A percentile compares a stretch with the other conserved stretches of the same genome.
These are phyloP conservation scores for Fusarium devonianum DNA, from an alignment of 2,329 filamentous ascomycete species.

Conservation along the genomic window DNA sequence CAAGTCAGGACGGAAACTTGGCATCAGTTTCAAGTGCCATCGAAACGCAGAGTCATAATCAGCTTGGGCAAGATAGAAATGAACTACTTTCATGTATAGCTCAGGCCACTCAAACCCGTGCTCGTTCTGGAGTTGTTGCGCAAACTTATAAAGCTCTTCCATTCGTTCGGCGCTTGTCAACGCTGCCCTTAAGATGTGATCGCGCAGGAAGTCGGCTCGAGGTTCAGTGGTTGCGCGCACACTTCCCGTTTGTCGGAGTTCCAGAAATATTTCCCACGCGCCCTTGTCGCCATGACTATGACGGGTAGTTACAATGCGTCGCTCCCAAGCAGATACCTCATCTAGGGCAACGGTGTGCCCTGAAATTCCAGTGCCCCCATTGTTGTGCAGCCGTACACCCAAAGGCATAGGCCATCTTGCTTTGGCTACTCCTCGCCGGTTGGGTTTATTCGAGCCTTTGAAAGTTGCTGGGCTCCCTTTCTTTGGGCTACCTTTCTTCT, in stretches of 20 bases:
- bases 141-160: constrained; percentile 38
- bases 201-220: constrained; percentile 40
- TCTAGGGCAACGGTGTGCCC: constrained; percentile 5
- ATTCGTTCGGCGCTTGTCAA: constrained; percentile 39
- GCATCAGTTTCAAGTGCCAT: constrained; percentile 58
- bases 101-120: constrained; percentile 56
- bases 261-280: constrained; percentile 41
- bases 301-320: constrained; percentile 26
- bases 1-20: constrained; percentile 52
- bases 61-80: constrained; percentile 51
- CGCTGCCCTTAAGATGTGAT: constrained; percentile 43
- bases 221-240: constrained; percentile 31
- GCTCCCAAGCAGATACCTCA: constrained; percentile 30
- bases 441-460: constrained; percentile 29
- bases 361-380: background rate
- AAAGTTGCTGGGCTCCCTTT: background rate
- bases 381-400: constrained; percentile 13
- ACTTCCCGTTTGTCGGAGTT: constrained; percentile 28
- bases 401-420: constrained; percentile 10
- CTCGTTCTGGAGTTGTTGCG: constrained; percentile 46
- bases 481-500: constrained; percentile 11
- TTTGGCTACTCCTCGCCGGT: constrained; percentile 27
- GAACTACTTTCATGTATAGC: constrained; percentile 57
- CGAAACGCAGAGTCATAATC: constrained; percentile 50
- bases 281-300: constrained; percentile 35